These are phyloP conservation scores for Kluyveromyces wickerhamii DNA, from an alignment of 805 yeast genomes.

Conservation along the genomic window DNA sequence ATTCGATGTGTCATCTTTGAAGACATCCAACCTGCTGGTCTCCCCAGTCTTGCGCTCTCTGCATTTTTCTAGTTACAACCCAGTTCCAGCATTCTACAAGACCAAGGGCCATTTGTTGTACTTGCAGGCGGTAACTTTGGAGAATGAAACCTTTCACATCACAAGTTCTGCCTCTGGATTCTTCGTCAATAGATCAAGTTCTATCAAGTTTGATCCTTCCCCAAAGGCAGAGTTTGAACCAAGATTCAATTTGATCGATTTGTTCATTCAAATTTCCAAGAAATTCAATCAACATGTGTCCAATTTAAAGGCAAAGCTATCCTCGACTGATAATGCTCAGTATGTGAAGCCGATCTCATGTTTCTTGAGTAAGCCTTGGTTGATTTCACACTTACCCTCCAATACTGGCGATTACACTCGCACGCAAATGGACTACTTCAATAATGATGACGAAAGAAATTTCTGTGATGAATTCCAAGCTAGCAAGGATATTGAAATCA, in stretches of 20 bases:
- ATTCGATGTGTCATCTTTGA: slow-evolving; percentile 6
- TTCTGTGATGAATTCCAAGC: slow-evolving; percentile 91
- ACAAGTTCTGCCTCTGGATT: slow-evolving; percentile 79
- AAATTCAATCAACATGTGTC: slow-evolving; percentile 46
- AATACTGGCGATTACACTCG: slow-evolving; percentile 49
- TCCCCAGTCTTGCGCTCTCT: slow-evolving; percentile 47
- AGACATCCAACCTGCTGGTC: slow-evolving; percentile 18
- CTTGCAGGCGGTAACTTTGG: slow-evolving; percentile 66
- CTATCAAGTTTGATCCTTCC: slow-evolving; percentile 62
- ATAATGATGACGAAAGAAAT: slow-evolving; percentile 45
- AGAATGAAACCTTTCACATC: slow-evolving; percentile 69
- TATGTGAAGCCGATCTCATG: slow-evolving; percentile 55
- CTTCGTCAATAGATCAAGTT: slow-evolving; percentile 62
- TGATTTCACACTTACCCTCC: slow-evolving; percentile 30
- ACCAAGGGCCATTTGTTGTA: slow-evolving; percentile 76
- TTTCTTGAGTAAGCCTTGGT: slow-evolving; percentile 70
- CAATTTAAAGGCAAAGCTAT: slow-evolving; percentile 40
- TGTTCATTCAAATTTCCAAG: slow-evolving; percentile 61
- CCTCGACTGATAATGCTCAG: slow-evolving; percentile 42
- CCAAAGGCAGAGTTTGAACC: slow-evolving; percentile 24
- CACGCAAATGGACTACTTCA: slow-evolving; percentile 38
- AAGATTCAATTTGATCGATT: slow-evolving; percentile 44
- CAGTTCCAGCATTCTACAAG: slow-evolving; percentile 59
- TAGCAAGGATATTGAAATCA: slow-evolving; percentile 59
- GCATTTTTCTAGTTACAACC: slow-evolving; percentile 75